A percentile compares a stretch with the other conserved stretches of the same genome.
Conservation (phyloP, 225 moss, liverwort and hornwort species). For the Straminergon stramineum region DNA sequence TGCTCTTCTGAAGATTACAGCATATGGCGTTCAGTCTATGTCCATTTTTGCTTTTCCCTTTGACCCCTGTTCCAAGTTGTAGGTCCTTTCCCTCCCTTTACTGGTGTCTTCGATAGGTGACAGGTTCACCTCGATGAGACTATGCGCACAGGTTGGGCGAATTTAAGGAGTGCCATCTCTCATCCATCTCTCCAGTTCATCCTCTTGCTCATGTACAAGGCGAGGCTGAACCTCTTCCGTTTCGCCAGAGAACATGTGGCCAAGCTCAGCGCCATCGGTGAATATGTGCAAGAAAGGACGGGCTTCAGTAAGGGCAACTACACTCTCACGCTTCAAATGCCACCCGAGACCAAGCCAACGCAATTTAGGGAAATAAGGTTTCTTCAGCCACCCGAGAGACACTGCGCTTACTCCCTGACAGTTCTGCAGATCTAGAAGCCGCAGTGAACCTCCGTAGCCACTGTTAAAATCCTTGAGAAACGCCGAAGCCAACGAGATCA, state of each 20-base stretch:
- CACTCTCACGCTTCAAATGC: slow-evolving; percentile 16
- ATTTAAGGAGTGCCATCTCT: slow-evolving; percentile 18
- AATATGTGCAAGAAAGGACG: slow-evolving; percentile 42
- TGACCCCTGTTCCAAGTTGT: background rate
- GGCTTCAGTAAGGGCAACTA: slow-evolving; percentile 18
- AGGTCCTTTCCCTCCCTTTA: background rate
- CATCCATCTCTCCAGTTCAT: slow-evolving; percentile 65
- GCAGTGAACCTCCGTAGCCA: slow-evolving; percentile 32
- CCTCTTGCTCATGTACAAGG: slow-evolving; percentile 35
- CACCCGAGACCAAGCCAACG: slow-evolving; percentile 54
- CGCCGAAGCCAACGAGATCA: slow-evolving; percentile 45
- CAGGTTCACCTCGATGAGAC: background rate
- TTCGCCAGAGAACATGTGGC: slow-evolving; percentile 48
- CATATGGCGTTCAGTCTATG: background rate
- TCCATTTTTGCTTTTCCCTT: background rate
- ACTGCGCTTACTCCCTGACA: slow-evolving; percentile 30
- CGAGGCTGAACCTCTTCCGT: slow-evolving; percentile 28
- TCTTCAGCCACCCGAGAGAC: slow-evolving; percentile 50
- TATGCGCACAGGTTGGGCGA: background rate
- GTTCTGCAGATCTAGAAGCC: slow-evolving; percentile 44
- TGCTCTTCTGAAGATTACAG: background rate
- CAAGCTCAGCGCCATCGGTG: slow-evolving; percentile 45
- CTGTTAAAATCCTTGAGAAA: slow-evolving; percentile 15
- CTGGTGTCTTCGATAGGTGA: background rate
- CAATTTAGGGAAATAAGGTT: slow-evolving; percentile 44